Percentiles rank a stretch among this genome's conserved stretches.
Conservation (phyloP, 169 alveolate species). For the Plasmodium cynomolgi region DNA sequence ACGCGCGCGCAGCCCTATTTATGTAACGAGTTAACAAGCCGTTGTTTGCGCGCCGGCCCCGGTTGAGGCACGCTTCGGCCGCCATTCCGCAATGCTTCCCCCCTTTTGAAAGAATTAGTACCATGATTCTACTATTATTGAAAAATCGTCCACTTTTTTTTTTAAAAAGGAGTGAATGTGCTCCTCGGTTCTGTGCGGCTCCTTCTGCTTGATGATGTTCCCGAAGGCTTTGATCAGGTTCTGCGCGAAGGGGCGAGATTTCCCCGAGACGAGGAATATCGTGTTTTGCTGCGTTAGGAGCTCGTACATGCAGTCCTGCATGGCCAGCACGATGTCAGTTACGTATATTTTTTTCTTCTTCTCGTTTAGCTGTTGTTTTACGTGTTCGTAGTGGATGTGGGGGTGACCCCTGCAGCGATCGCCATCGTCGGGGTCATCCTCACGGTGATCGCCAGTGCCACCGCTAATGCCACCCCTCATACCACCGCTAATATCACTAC, state of each 20-base stretch:
- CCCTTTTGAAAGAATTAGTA: conserved; percentile 3
- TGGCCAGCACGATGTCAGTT: conserved; percentile 37
- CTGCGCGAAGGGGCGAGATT: conserved; percentile 72
- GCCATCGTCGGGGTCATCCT: not conserved
- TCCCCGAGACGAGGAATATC: conserved; percentile 45
- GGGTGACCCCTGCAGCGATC: not conserved
- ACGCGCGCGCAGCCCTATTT: not conserved
- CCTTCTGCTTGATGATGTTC: conserved; percentile 50
- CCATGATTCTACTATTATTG: conserved; percentile 73
- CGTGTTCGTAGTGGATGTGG: not conserved
- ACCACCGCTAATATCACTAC: not conserved
- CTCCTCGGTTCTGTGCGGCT: conserved; percentile 41
- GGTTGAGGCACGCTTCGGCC: not conserved
- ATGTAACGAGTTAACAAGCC: not conserved
- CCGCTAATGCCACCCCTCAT: not conserved
- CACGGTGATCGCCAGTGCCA: not conserved
- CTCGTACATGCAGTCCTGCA: conserved; percentile 34
- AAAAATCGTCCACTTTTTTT: conserved; percentile 64
- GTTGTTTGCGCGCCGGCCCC: not conserved
- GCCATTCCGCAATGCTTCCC: not conserved
- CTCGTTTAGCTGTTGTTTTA: conserved; percentile 11
- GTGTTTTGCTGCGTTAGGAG: conserved; percentile 18
- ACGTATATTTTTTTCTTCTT: conserved; percentile 56
- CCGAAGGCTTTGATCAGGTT: conserved; percentile 37
- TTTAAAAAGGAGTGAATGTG: conserved; percentile 53